Conservation (phyloP, 352 stramenopile species). For the Phytophthora parvispora region DNA sequence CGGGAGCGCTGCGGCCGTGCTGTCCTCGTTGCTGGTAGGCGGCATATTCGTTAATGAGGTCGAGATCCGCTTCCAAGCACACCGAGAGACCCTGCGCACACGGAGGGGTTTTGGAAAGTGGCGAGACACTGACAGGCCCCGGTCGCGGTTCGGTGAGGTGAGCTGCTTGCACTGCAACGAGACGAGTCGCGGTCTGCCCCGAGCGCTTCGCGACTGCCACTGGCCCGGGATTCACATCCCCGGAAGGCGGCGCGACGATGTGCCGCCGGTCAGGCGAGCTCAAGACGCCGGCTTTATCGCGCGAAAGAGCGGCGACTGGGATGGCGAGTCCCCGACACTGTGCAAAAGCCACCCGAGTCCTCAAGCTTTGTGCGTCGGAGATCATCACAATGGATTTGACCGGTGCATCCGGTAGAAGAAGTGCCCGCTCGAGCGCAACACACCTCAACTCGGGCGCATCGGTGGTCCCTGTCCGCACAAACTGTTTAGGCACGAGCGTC, state of each 20-base stretch:
- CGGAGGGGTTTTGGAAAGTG: conserved; percentile 25
- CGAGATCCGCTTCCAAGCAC: not conserved
- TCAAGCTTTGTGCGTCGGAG: conserved; percentile 25
- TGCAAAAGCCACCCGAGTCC: conserved; percentile 25
- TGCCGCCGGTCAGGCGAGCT: conserved; percentile 25
- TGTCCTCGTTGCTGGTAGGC: conserved; percentile 22
- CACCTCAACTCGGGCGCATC: conserved; percentile 7
- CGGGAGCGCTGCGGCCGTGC: conserved; percentile 12
- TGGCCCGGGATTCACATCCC: conserved; percentile 1
- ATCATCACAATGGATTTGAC: conserved; percentile 25
- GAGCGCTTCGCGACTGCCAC: conserved; percentile 1
- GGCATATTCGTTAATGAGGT: conserved; percentile 26
- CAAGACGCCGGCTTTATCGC: conserved; percentile 26
- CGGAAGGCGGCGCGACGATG: conserved; percentile 28
- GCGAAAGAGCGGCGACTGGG: conserved; percentile 9
- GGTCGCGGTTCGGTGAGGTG: conserved; percentile 21
- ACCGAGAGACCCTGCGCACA: not conserved
- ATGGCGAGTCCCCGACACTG: conserved; percentile 1
- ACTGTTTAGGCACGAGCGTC: not conserved
- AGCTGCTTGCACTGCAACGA: conserved; percentile 10
- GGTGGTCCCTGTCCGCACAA: conserved; percentile 1
- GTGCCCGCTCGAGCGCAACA: conserved; percentile 14
- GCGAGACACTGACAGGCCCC: conserved; percentile 6
- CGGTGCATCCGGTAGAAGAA: conserved; percentile 27
- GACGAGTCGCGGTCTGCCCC: conserved; percentile 12